Base-by-base conservation (phyloP, 2,329 filamentous ascomycete genomes). In the Torrubiella hemipterigena region DNA sequence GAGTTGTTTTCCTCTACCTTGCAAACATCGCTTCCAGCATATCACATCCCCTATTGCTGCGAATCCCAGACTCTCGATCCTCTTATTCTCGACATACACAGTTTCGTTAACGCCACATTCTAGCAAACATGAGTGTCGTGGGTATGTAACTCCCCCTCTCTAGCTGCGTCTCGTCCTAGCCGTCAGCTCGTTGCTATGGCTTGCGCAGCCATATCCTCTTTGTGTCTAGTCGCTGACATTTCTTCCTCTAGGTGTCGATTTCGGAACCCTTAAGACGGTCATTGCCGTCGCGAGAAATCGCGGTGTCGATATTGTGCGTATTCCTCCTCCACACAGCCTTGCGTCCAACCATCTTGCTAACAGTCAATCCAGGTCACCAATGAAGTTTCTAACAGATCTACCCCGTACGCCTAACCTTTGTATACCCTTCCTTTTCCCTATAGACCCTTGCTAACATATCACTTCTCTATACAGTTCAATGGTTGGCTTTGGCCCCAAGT, bases 261-360 rank as follows among this genome's bases (percentile, higher is more conserved):
- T 96, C 66, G 89, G 89, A 67, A 85, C 85, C 47, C 77, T 93
- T 59, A 94, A 93, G 74, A 94, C 89, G 58, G 87, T 93, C 55
- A 82, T 96, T 63, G 89, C 89, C 58, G 89, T 96, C 61, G 91
- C 91, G 56, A 78, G 91, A 60, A 96, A 96, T 65, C 87, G 93
- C 59, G 91, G 91, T 66, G 91, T 98, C 60, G 91, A 98, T 70
- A 91, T 98, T 58, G 86, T 94, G 73, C 56, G 86, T 91, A 54
- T 46, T 42, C 42, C 39, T 37, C 40, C 37, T 31, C 31, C 38
- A 38, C 48, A 42, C 38, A 32, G 15, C 23, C 14, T 25, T 18
- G 24, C 30, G n/a, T 35, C n/a, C n/a, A n/a, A n/a, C n/a, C n/a
- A n/a, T n/a, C n/a, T n/a, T n/a, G n/a, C n/a, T n/a, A n/a, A n/a